Evolutionary conservation across 129 eudicot species (phyloP).

Genomic region (Chrysanthemum lavandulifolium): DNA sequence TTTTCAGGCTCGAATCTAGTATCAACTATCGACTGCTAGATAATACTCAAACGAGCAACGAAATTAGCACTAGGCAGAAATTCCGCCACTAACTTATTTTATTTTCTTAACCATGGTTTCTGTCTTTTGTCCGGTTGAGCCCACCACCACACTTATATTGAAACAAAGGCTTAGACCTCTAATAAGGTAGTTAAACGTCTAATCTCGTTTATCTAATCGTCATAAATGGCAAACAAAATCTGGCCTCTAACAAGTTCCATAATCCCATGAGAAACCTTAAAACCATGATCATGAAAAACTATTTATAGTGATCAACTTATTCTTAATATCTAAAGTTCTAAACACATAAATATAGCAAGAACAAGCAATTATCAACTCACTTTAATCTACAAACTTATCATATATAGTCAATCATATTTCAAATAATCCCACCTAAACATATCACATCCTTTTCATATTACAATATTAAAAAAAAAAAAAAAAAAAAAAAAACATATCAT

Average conservation of each 20-base stretch:
- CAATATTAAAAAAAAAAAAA: neutral
- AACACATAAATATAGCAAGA: constrained; percentile 7
- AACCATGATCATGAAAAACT: constrained; percentile 24
- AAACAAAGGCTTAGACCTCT: too few relatives aligned
- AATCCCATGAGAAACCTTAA: constrained; percentile 15
- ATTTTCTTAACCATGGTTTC: too few relatives aligned
- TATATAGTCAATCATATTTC: constrained; percentile 26
- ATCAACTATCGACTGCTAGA: too few relatives aligned
- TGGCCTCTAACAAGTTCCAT: constrained; percentile 3
- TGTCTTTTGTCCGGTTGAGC: too few relatives aligned
- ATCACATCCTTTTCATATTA: neutral
- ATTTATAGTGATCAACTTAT: neutral
- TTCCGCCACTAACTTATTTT: too few relatives aligned
- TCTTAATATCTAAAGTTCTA: neutral
- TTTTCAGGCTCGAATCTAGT: too few relatives aligned
- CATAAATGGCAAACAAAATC: neutral
- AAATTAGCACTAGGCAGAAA: too few relatives aligned
- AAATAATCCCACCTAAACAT: constrained; percentile 16
- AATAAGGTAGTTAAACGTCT: too few relatives aligned
- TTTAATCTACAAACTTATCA: constrained; percentile 18
- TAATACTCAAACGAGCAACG: too few relatives aligned
- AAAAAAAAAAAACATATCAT: neutral
- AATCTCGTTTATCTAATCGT: neutral
- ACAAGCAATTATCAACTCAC: constrained; percentile 15
- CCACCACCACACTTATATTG: too few relatives aligned